Evolutionary conservation across 2,329 filamentous ascomycete genomes (phyloP).

Genomic region (Chaetomium olivaceum): DNA sequence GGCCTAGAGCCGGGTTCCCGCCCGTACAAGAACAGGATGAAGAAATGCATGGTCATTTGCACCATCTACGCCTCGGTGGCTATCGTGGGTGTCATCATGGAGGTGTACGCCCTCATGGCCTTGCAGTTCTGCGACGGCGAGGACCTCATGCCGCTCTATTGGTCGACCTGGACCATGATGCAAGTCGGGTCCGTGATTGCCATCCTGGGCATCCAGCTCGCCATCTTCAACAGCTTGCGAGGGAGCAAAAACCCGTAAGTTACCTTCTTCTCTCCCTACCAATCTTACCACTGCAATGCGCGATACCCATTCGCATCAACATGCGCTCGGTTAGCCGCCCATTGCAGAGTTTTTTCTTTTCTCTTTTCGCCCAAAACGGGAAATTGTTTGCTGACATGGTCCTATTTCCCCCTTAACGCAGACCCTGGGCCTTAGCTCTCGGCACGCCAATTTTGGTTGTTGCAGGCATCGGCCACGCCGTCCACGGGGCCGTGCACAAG

Average conservation of each 20-base stretch:
- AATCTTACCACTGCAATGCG: not conserved
- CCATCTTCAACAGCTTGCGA: slow-evolving; percentile 51
- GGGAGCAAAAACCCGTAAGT: slow-evolving; percentile 55
- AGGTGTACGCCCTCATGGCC: slow-evolving; percentile 55
- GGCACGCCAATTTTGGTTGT: slow-evolving; percentile 62
- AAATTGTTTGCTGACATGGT: not conserved
- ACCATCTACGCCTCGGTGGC: slow-evolving; percentile 48
- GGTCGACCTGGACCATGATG: slow-evolving; percentile 62
- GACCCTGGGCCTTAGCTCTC: slow-evolving; percentile 59
- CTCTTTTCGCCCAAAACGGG: not conserved
- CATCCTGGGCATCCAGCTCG: slow-evolving; percentile 57
- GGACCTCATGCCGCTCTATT: slow-evolving; percentile 60
- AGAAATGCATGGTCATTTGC: slow-evolving; percentile 46
- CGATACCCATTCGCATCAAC: not conserved
- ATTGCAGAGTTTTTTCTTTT: not conserved
- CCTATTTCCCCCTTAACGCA: slow-evolving; percentile 23
- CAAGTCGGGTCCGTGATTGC: slow-evolving; percentile 60
- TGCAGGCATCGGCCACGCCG: slow-evolving; percentile 53
- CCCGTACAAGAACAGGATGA: slow-evolving; percentile 42
- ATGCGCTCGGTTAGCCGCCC: not conserved
- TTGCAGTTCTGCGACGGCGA: slow-evolving; percentile 62
- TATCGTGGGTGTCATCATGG: slow-evolving; percentile 51
- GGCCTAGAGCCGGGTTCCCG: slow-evolving; percentile 31
- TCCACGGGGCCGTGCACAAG: slow-evolving; percentile 44
- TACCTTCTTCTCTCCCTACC: not conserved